Evolutionary conservation across 306 rosid genomes (phyloP), one percentile per base, ranked within the genome.

Genomic region (Lathyrus oleraceus): DNA sequence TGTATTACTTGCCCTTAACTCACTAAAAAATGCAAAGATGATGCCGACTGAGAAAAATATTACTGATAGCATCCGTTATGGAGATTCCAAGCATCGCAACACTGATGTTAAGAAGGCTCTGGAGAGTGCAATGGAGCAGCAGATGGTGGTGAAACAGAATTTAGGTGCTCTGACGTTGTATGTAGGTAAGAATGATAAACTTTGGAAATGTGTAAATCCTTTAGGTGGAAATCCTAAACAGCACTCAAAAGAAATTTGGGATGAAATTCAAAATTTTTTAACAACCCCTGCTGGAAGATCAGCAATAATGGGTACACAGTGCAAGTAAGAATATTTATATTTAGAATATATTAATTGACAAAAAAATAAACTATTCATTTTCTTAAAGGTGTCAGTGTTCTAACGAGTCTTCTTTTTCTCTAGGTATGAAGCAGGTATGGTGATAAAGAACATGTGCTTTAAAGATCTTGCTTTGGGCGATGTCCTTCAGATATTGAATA

Each of bases 21-120:
- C 93, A 10, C 84, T 92, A 73, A 87, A 89, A 83, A 66, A 8
- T 38, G 96, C 86, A 65, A 89, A 84, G 84, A 72, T 92, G 77
- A 81, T 81, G 93, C 98, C 98, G 72, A 92, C 87, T 38, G 95
- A 86, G 85, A 85, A 79, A 49, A 89, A 89, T 82, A 89, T 92
- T 71, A 65, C 79, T 51, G 92, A 86, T 47, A 87, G 91, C 95
- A 86, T 92, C 70, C 91, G 83, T 44, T 88, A 67, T 77, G 96
- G 98, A 81, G 93, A 89, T 84, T 85, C 84, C 35, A 92, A 84
- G 81, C 90, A 89, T 78, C 82, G 95, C 62, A 79, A 67, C 73
- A 82, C 91, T 14, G 96, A 92, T 79, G 89, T 92, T 73, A 92
- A 70, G 86, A 85, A 83, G 76, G 98, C 98, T 35, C 77, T 92